Conservation (phyloP, 805 yeast genomes). For the Candida maris region DNA sequence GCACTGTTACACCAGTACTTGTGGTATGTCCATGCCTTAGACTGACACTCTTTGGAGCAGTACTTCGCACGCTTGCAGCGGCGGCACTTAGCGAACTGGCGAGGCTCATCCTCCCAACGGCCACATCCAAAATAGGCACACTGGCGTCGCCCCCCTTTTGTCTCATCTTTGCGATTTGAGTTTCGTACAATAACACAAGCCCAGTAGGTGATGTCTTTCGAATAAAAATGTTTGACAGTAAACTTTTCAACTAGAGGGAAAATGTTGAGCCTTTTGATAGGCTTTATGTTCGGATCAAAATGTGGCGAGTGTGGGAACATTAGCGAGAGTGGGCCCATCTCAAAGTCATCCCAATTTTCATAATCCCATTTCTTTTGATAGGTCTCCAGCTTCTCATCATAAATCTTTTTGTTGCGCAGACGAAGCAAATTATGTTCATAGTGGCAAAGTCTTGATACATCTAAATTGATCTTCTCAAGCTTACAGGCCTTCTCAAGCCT, state of each 20-base stretch:
- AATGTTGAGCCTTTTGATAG: slow-evolving; percentile 55
- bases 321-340: slow-evolving; percentile 24
- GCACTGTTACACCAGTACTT: slow-evolving; percentile 81
- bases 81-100: slow-evolving; percentile 93
- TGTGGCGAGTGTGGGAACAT: slow-evolving; percentile 19
- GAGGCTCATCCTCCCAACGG: slow-evolving; percentile 84
- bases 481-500: slow-evolving; percentile 25
- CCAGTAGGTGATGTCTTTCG: slow-evolving; percentile 89
- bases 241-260: slow-evolving; percentile 92
- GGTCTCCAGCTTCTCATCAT: slow-evolving; percentile 17
- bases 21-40: slow-evolving; percentile 89
- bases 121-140: slow-evolving; percentile 94
- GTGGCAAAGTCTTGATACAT: slow-evolving; percentile 27
- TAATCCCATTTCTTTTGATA: slow-evolving; percentile 43
- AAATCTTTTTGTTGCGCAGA: slow-evolving; percentile 24
- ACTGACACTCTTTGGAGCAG: slow-evolving; percentile 89
- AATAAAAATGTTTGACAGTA: slow-evolving; percentile 60
- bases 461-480: slow-evolving; percentile 27
- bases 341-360: slow-evolving; percentile 35
- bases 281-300: slow-evolving; percentile 32
- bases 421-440: slow-evolving; percentile 26
- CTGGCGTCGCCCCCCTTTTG: slow-evolving; percentile 85
- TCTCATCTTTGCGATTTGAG: slow-evolving; percentile 87
- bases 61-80: slow-evolving; percentile 93
- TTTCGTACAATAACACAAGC: slow-evolving; percentile 97